Evolutionary conservation across 192 early-diverging fungal genomes (phyloP).

Genomic region (Backusella sp.): DNA sequence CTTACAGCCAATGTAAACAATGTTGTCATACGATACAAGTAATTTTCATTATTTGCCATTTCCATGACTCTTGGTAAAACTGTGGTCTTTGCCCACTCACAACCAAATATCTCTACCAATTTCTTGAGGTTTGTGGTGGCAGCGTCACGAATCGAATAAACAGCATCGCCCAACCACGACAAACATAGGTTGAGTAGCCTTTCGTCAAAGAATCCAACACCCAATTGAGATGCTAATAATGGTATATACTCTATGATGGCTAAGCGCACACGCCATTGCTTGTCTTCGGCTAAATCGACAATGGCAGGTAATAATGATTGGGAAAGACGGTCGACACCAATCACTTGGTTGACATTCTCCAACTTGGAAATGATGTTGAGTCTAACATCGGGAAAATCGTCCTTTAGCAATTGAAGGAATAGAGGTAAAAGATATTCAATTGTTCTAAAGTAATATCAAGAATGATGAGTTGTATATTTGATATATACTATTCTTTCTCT

Average conservation of each 20-base stretch:
- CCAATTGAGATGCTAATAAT: conserved; percentile 91
- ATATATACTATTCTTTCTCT: background rate
- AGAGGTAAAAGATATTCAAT: conserved; percentile 94
- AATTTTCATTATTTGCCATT: conserved; percentile 87
- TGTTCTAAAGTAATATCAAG: conserved; percentile 52
- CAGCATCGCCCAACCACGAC: conserved; percentile 97
- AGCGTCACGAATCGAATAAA: conserved; percentile 97
- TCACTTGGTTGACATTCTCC: conserved; percentile 93
- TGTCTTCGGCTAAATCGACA: conserved; percentile 98
- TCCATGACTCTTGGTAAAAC: conserved; percentile 94
- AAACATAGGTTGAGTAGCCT: conserved; percentile 92
- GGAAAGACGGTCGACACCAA: conserved; percentile 97
- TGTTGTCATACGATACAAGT: conserved; percentile 98
- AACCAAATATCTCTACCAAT: conserved; percentile 97
- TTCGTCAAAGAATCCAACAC: conserved; percentile 97
- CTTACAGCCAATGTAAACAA: conserved; percentile 91
- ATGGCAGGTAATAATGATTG: conserved; percentile 97
- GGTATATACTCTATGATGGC: conserved; percentile 99
- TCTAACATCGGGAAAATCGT: conserved; percentile 95
- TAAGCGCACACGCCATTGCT: conserved; percentile 99
- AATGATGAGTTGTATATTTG: background rate
- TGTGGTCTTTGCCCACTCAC: conserved; percentile 93
- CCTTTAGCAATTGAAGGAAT: conserved; percentile 96
- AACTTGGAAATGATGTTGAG: conserved; percentile 99
- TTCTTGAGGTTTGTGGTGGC: conserved; percentile 93